Evolutionary conservation across 2,329 filamentous ascomycete species (phyloP).

Genomic region (Ascochyta koolunga): DNA sequence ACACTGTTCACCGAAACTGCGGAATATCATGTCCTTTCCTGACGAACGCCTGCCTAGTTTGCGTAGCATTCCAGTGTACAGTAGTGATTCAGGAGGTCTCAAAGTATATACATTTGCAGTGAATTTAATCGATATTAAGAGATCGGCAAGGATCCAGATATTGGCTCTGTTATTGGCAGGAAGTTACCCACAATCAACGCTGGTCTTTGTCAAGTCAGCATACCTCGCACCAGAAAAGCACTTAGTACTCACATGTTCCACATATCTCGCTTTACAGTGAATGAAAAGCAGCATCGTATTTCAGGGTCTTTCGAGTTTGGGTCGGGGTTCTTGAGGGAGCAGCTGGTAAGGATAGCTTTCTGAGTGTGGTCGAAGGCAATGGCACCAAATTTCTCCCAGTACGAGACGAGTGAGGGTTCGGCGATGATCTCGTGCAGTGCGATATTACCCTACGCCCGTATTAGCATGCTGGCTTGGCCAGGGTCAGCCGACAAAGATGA

Average conservation of each 20-base stretch:
- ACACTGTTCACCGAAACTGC: not conserved
- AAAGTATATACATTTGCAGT: not conserved
- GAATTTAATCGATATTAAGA: constrained; percentile 6
- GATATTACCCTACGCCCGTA: constrained; percentile 77
- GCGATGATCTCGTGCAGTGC: constrained; percentile 95
- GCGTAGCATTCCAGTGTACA: not conserved
- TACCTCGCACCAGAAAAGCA: too few relatives aligned
- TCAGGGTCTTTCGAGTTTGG: constrained; percentile 69
- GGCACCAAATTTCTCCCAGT: constrained; percentile 98
- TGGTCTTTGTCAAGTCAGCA: constrained; percentile 61
- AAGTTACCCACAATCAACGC: constrained; percentile 97
- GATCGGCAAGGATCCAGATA: constrained; percentile 27
- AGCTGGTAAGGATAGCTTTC: constrained; percentile 94
- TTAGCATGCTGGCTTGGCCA: constrained; percentile 16
- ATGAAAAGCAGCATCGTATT: constrained; percentile 95
- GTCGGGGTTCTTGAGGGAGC: constrained; percentile 78
- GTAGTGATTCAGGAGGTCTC: not conserved
- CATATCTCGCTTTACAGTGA: constrained; percentile 91
- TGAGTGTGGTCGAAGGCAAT: constrained; percentile 95
- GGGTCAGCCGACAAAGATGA: not conserved
- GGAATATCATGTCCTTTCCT: not conserved
- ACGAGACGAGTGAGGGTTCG: constrained; percentile 92
- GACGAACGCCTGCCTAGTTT: not conserved
- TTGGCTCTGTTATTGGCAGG: constrained; percentile 73
- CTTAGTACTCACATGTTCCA: constrained; percentile 84